Evolutionary conservation across 2,329 filamentous ascomycete genomes (phyloP), one percentile per base, ranked within the genome.

Genomic region (Lecanicillium sp.): DNA sequence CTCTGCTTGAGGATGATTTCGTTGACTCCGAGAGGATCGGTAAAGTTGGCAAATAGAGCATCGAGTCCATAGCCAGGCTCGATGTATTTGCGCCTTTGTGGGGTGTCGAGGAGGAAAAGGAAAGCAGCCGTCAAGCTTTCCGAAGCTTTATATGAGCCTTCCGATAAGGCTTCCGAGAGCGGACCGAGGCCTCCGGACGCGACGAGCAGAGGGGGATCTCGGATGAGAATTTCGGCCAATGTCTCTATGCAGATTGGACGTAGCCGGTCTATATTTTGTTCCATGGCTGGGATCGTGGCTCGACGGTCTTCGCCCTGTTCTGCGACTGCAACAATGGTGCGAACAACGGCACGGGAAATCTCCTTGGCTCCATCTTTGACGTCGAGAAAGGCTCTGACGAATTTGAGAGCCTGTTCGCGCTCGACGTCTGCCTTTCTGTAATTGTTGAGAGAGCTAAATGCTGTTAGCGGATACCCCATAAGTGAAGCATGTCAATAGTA

Each of bases 391-490:
- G 89, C 87, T 43, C 92, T 79, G 18, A 97, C 82, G 57, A 98
- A 96, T 58, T 98, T 98, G 52, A 98, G 69, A 11, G 92, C 92
- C 62, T 98, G 92, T 60, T 98, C 92, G 39, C 94, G 78, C 65
- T 98, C 92, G 14, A 98, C 86, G 50, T 90, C 89, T n/a, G 90
- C 87, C 60, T 96, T 97, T 54, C 85, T 84, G 58, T 97, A 92
- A 57, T 97, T 97, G 47, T 94, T 87, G 25, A 98, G 68, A 1
- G 92, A 97, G 56, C 61, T 25, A 11, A 11, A 7, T 7, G 22
- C 6, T 11, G 22, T 25, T 25, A 25, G 22, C 22, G 11, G 7
- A 25, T 6, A 11, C 7, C 11, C 22, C 11, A 6, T 25, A 6
- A 11, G 6, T 25, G 7, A 11, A 25, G 22, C 22, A 25, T n/a